phyloP scores from a whole-genome alignment of 148 eudicot species.

The Silene latifolia region DNA sequence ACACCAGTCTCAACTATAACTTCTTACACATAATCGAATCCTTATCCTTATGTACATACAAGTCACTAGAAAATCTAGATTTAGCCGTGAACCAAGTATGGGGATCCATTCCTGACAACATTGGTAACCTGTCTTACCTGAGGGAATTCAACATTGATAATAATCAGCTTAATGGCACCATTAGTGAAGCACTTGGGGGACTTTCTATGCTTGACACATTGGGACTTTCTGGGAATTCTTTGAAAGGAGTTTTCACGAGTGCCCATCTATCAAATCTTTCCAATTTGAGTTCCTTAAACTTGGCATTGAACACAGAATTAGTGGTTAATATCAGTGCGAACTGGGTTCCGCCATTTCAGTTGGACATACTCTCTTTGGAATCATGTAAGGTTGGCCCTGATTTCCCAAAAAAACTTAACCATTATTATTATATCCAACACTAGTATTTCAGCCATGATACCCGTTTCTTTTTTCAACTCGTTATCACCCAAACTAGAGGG shows the following conservation, averaged over 20 bases:
- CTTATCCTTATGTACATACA: constrained; percentile 9
- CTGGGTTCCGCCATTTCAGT: too few species aligned
- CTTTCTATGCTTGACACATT: too few species aligned
- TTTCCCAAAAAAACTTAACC: too few species aligned
- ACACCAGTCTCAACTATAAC: not conserved
- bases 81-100: constrained; percentile 15
- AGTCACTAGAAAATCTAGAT: constrained; percentile 8
- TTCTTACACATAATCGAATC: constrained; percentile 2
- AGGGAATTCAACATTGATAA: too few species aligned
- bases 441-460: constrained; percentile 10
- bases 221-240: constrained; percentile 21
- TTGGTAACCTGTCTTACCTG: constrained; percentile 14
- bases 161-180: too few species aligned
- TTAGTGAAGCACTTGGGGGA: too few species aligned
- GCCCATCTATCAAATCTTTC: constrained; percentile 27
- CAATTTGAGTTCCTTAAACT: constrained; percentile 8
- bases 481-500: not conserved
- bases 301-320: constrained; percentile 22
- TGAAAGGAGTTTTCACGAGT: constrained; percentile 22
- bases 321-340: too few species aligned
- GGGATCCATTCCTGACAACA: constrained; percentile 26
- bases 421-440: not conserved
- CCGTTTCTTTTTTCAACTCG: constrained; percentile 1
- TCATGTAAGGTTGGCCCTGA: too few species aligned
- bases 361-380: constrained; percentile 6